A percentile compares a stretch with the other conserved stretches of the same genome.
phyloP scores from a whole-genome alignment of 768 basidiomycete species.

The Agaricus subrufescens region DNA sequence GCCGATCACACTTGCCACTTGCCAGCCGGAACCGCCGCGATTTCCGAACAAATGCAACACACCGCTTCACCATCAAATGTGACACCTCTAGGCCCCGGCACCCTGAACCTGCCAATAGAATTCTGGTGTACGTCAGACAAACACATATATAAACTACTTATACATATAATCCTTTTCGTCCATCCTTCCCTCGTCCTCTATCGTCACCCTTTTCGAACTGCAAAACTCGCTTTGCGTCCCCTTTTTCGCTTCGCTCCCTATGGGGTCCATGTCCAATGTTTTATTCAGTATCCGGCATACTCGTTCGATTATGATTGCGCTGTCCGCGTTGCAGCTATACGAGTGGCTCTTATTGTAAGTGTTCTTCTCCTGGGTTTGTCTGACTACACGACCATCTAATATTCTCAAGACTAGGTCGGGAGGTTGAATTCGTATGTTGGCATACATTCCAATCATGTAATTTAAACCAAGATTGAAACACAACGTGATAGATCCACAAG shows the following conservation, averaged over 20 bases:
- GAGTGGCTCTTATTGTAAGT: slow-evolving; percentile 35
- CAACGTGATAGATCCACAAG: slow-evolving; percentile 24
- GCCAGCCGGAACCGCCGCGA: too few species aligned
- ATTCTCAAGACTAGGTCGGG: slow-evolving; percentile 22
- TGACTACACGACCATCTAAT: not conserved
- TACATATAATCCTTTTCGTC: not conserved
- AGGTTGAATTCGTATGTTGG: slow-evolving; percentile 28
- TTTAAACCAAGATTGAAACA: not conserved
- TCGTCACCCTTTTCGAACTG: not conserved
- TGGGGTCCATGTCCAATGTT: not conserved
- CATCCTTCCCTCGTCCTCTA: not conserved
- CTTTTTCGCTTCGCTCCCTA: not conserved
- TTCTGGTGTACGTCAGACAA: too few species aligned
- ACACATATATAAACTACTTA: not conserved
- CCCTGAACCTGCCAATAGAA: too few species aligned
- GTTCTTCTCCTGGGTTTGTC: not conserved
- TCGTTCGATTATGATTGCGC: slow-evolving; percentile 1
- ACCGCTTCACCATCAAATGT: too few species aligned
- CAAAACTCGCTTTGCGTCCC: not conserved
- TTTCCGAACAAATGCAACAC: too few species aligned
- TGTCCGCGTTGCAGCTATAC: slow-evolving; percentile 17
- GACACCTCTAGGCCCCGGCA: too few species aligned
- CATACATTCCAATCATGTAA: not conserved
- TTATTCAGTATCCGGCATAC: not conserved
- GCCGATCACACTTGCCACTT: too few species aligned